Percentiles rank a stretch among this genome's conserved stretches.
Conservation (phyloP, 2,329 filamentous ascomycete species). For the Penicillium sp. region DNA sequence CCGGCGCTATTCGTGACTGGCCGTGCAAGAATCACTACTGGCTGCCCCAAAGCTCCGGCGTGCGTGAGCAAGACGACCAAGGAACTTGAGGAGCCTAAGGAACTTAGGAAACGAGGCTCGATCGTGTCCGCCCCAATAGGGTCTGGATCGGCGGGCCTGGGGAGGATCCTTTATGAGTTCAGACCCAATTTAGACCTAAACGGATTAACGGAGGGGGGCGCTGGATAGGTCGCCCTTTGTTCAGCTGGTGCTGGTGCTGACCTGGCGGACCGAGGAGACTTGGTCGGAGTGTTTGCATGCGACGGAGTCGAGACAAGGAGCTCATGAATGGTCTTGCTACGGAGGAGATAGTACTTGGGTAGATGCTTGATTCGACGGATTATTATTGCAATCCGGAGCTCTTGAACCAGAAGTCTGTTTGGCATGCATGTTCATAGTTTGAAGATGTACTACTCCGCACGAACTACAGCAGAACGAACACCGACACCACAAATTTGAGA, state of each 20-base stretch:
- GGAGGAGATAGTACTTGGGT: not conserved
- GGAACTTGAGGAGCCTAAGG: not conserved
- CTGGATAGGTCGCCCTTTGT: conserved; percentile 9
- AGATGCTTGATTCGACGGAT: not conserved
- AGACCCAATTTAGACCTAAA: not conserved
- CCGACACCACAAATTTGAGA: not conserved
- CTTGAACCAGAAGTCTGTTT: not conserved
- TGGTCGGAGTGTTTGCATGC: not conserved
- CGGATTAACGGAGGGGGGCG: not conserved
- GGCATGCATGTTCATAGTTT: not conserved
- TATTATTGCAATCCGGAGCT: not conserved
- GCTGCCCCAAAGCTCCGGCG: not conserved
- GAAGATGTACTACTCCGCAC: not conserved
- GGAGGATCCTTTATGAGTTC: not conserved
- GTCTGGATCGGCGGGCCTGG: conserved; percentile 26
- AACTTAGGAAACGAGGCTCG: conserved; percentile 20
- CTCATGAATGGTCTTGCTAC: not conserved
- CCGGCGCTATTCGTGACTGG: not conserved
- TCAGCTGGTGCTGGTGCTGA: conserved; percentile 5
- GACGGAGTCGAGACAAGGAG: not conserved
- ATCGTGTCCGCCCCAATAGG: conserved; percentile 21
- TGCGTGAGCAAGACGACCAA: not conserved
- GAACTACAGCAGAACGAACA: not conserved
- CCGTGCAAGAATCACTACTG: not conserved
- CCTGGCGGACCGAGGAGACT: not conserved